Evolutionary conservation across 352 stramenopile genomes (phyloP), one percentile per base, ranked within the genome.

Genomic region (Aphanomyces astaci): DNA sequence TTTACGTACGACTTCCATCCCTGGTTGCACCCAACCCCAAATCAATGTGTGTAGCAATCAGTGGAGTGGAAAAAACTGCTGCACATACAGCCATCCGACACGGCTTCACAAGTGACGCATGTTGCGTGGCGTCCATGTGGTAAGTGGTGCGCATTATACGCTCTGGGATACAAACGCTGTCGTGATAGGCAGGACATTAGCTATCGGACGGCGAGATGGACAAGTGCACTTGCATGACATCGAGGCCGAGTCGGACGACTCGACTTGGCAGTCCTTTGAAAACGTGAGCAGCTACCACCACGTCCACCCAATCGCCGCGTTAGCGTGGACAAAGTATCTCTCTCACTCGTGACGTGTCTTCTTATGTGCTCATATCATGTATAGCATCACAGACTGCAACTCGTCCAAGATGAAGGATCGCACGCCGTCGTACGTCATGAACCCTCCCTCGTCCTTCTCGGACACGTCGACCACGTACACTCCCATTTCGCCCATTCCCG

Each of bases 21-120:
- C 2, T 60, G 22, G 59, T 56, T 7, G 2, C 22, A 19, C n/a
- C 3, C 39, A n/a, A n/a, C 43, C 25, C 7, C 5, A 31, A 17
- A 67, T 11, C 27, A 30, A 51, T 30, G 43, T 33, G 55, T 22
- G 17, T 67, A 94, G 85, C 80, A 82, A 30, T 86, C 82, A 43
- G 80, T 88, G 0, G 88, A 80, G 15, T 94, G 85, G 85, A 84
- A 92, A 54, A 83, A 81, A 9, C 52, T 90, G 60, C 49, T 94
- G 52, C 82, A 90, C 36, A 64, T 90, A 48, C 87, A 88, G 63
- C 74, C 81, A 22, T 80, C 81, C 1, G 78, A 90, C 27, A 72
- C 89, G 19, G 62, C 56, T 17, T 81, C 85, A 3, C 75, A 87
- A 49, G 82, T 90, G 62, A 54, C 76, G 64, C 70, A 72, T 9